Evolutionary conservation across 2,329 filamentous ascomycete genomes (phyloP).

Genomic region (Colletotrichum acutatum): DNA sequence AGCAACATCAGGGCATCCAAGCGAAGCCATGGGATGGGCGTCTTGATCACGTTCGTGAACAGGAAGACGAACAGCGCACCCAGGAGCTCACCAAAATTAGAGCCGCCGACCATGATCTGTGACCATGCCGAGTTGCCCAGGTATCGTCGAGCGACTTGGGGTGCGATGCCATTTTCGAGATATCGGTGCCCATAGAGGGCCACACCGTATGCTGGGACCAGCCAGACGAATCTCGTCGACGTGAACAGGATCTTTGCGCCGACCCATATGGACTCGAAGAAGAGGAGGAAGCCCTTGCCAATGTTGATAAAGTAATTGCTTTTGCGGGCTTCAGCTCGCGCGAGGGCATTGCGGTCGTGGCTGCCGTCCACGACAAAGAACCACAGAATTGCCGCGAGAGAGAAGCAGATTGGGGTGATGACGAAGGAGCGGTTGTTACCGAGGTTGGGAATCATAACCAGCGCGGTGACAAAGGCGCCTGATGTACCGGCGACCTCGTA

Average conservation of each 20-base stretch:
- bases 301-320: slow-evolving; percentile 15
- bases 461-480: slow-evolving; percentile 58
- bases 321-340: slow-evolving; percentile 37
- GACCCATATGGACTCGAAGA: slow-evolving; percentile 55
- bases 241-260: slow-evolving; percentile 58
- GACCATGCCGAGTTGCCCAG: slow-evolving; percentile 59
- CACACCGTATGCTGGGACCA: slow-evolving; percentile 59
- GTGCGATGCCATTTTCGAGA: slow-evolving; percentile 60
- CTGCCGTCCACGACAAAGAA: slow-evolving; percentile 56
- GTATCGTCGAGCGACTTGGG: slow-evolving; percentile 57
- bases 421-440: slow-evolving; percentile 64
- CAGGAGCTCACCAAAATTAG: slow-evolving; percentile 60
- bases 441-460: slow-evolving; percentile 60
- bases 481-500: slow-evolving; percentile 57
- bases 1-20: slow-evolving; percentile 57
- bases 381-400: slow-evolving; percentile 53
- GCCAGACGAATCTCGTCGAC: slow-evolving; percentile 59
- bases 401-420: slow-evolving; percentile 60
- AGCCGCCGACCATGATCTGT: slow-evolving; percentile 62
- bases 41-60: slow-evolving; percentile 58
- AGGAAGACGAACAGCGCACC: slow-evolving; percentile 60
- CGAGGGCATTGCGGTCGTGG: slow-evolving; percentile 40
- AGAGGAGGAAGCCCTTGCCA: slow-evolving; percentile 16
- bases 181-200: slow-evolving; percentile 62
- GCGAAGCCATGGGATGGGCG: slow-evolving; percentile 62